Base-by-base conservation (phyloP, 768 basidiomycete genomes). In the Boletellus sp. region DNA sequence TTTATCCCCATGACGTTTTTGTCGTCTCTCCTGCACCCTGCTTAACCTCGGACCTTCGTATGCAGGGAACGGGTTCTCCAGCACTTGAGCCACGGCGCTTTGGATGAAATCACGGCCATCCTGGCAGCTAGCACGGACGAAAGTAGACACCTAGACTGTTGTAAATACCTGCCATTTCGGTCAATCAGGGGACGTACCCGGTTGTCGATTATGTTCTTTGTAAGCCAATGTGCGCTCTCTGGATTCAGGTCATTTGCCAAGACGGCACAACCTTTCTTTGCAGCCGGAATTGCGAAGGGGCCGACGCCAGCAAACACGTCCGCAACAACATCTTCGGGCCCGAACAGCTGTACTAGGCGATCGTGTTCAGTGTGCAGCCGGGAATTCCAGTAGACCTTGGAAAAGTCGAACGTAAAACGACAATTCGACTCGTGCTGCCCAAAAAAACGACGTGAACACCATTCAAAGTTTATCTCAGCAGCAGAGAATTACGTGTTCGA, bases 291-390 rank as follows among this genome's bases (percentile, higher is more conserved):
- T 8, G 91, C 88, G 65, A 99, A 99, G 0, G 96, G 96, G 2
- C 96, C 96, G 2, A 99, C 94, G 13, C 96, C 96, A 1, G 96
- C 96, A 66, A 98, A 94, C 26, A 90, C 93, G 64, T 99, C 96
- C 3, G 84, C 94, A 20, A 98, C 69, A 17, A 98, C 80, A 45
- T 92, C 90, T 22, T 83, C 76, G 0, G 84, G 80, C 23, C 76
- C 65, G 70, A 97, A 94, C 32, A 76, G 56, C 16, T 77, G 65
- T 36, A 98, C 88, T 15, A 99, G 75, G 3, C 94, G 85, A 23
- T 84, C 81, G 62, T 99, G 96, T 63, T 99, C 96, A 4, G 84
- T 83, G 50, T 92, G 88, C 32, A 99, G 72, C 33, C 96, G 84
- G 15, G 94, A 95, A 72, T 99, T 99, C 94, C 94, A 99, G 69